phyloP scores from a whole-genome alignment of 2,329 filamentous ascomycete genomes.

The Talaromyces sp. region DNA sequence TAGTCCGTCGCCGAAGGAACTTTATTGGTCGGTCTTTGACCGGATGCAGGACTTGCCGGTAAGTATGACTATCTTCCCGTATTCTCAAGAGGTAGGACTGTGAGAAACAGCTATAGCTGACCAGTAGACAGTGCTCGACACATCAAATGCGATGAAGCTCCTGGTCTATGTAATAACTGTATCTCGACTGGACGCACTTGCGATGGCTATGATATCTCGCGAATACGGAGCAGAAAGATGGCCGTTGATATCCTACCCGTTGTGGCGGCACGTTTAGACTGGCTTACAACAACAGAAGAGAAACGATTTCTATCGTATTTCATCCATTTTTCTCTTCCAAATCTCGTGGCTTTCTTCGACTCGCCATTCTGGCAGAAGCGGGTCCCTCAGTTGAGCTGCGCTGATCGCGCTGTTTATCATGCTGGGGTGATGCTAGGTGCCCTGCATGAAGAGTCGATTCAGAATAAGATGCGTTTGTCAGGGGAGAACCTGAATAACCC shows the following conservation, averaged over 20 bases:
- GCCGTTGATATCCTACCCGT: background rate
- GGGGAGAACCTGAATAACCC: background rate
- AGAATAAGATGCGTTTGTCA: slow-evolving; percentile 9
- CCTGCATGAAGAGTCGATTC: slow-evolving; percentile 11
- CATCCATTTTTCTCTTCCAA: slow-evolving; percentile 15
- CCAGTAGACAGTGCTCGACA: background rate
- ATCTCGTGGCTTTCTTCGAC: slow-evolving; percentile 17
- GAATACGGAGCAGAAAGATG: slow-evolving; percentile 6
- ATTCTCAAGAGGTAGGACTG: background rate
- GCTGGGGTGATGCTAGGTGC: slow-evolving; percentile 17
- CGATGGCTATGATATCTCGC: slow-evolving; percentile 37
- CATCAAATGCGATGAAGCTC: slow-evolving; percentile 35
- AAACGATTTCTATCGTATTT: slow-evolving; percentile 24
- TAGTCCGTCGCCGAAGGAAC: too few species aligned
- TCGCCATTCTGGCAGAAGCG: slow-evolving; percentile 15
- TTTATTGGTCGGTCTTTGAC: too few species aligned
- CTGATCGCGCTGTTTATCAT: slow-evolving; percentile 21
- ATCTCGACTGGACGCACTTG: slow-evolving; percentile 40
- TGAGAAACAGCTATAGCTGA: too few species aligned
- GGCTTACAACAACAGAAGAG: slow-evolving; percentile 21
- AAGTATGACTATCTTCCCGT: background rate
- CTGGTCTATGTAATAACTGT: slow-evolving; percentile 40
- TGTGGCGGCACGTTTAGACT: too few species aligned
- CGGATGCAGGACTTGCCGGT: background rate
- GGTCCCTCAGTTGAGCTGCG: slow-evolving; percentile 13